Evolutionary conservation across 2,329 filamentous ascomycete genomes (phyloP), one percentile per base, ranked within the genome.

Genomic region (Pseudomassariella vexata): DNA sequence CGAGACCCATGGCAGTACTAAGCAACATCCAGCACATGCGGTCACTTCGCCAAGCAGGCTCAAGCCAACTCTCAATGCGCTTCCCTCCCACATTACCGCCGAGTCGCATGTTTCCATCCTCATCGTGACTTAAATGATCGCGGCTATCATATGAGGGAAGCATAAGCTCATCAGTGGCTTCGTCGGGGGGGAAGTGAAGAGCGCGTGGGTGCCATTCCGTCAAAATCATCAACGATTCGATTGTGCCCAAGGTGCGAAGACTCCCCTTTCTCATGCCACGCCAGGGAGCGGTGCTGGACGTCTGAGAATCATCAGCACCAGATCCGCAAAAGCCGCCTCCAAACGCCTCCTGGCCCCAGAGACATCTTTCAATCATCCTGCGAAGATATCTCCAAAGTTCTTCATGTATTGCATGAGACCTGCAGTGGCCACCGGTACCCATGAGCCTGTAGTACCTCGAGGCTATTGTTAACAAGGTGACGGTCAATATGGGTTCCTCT

Each of bases 11-110:
- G 10, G 87, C 88, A 22, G 88, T 94, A 50, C 87, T 94, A 19
- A 96, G 71, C 10, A 96, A 67, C 87, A 95, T 95, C 90, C 90
- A 95, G 53, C 86, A 94, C 85, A 95, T 94, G 34, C 88, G 83
- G 50, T 95, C 90, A 42, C 83, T 87, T 47, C 90, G 75, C 87
- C 90, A 95, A 7, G 87, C 90, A 3, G 92, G 92, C 56, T 98
- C 92, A 4, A 96, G 76, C 87, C 92, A 96, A 55, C 87, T 90
- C 52, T 95, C 88, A 42, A 95, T 92, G 18, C 88, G 71, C 55
- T 85, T 82, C 8, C 86, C 87, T 26, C 87, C 85, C 14, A 87
- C 73, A n/a, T 77, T 76, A 19, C 72, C 73, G 38, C 57, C 55
- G 6, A 61, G 61, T 32, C 64, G 56, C 35, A 57, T 56, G 15